Conservation (phyloP, 2,329 filamentous ascomycete species). For the Ophiostoma novo-ulmi region DNA sequence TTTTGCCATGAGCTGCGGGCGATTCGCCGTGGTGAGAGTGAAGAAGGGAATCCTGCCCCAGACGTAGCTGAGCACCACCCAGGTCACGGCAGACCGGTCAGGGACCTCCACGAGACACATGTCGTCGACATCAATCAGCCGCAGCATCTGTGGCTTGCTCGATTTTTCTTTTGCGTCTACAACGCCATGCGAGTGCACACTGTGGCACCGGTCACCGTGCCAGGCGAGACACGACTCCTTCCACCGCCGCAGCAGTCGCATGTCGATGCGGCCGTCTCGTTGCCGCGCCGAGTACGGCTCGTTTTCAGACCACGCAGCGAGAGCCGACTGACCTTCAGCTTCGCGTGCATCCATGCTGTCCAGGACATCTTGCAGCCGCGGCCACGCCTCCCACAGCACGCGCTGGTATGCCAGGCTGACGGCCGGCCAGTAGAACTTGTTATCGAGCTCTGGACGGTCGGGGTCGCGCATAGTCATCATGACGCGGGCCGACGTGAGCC, state of each 20-base stretch:
- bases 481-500: neutral
- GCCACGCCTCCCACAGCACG: slow-evolving; percentile 5
- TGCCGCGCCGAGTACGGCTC: slow-evolving; percentile 9
- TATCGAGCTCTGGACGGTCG: neutral
- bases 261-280: neutral
- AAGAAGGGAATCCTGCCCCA: neutral
- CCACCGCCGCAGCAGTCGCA: slow-evolving; percentile 17
- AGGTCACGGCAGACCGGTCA: neutral
- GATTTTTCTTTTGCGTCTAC: neutral
- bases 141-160: slow-evolving; percentile 9
- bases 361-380: neutral
- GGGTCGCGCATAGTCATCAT: neutral
- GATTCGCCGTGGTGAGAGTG: slow-evolving; percentile 5
- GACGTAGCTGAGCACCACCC: slow-evolving; percentile 17
- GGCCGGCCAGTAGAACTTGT: neutral
- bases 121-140: slow-evolving; percentile 10
- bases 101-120: slow-evolving; percentile 12
- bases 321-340: neutral
- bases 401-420: neutral
- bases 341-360: slow-evolving; percentile 9
- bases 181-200: neutral
- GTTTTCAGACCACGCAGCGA: neutral
- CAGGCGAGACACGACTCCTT: slow-evolving; percentile 11
- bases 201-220: slow-evolving; percentile 3
- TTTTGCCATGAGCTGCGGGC: neutral